A percentile compares a stretch with the other conserved stretches of the same genome.
Evolutionary conservation across 805 yeast genomes (phyloP).

Genomic region (Zygosaccharomyces lentus): DNA sequence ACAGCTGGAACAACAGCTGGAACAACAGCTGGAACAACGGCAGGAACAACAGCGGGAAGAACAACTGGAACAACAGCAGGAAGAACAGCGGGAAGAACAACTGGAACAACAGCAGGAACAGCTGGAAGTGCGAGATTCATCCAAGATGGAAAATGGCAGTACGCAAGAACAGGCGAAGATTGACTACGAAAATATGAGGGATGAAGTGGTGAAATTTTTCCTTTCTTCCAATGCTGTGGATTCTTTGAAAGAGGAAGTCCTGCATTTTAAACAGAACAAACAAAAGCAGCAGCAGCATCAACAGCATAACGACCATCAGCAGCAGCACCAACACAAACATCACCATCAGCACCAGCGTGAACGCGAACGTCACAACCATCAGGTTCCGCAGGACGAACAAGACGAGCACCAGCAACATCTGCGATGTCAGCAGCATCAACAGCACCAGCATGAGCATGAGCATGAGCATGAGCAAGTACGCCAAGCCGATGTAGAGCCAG

Average conservation of each 20-base stretch:
- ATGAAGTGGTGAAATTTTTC: conserved; percentile 24
- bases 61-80: conserved; percentile 11
- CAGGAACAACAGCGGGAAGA: conserved; percentile 23
- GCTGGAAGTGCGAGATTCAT: neutral
- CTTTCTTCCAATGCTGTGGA: conserved; percentile 25
- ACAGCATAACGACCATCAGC: conserved; percentile 3
- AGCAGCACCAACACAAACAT: neutral
- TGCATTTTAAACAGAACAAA: conserved; percentile 32
- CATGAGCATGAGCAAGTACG: neutral
- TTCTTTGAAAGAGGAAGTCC: conserved; percentile 31
- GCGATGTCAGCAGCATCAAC: no score
- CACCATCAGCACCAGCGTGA: neutral
- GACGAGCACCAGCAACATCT: no score
- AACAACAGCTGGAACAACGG: conserved; percentile 4
- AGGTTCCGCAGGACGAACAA: neutral
- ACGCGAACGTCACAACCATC: neutral
- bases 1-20: conserved; percentile 23
- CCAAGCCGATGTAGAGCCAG: neutral
- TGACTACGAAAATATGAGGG: conserved; percentile 20
- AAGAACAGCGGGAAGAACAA: conserved; percentile 9
- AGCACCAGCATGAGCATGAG: no score
- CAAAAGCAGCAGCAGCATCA: conserved; percentile 17
- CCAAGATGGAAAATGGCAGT: neutral
- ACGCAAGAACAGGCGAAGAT: neutral
- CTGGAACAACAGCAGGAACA: conserved; percentile 10